phyloP scores from a whole-genome alignment of 225 moss, liverwort and hornwort species.

The Polytrichum formosum region DNA sequence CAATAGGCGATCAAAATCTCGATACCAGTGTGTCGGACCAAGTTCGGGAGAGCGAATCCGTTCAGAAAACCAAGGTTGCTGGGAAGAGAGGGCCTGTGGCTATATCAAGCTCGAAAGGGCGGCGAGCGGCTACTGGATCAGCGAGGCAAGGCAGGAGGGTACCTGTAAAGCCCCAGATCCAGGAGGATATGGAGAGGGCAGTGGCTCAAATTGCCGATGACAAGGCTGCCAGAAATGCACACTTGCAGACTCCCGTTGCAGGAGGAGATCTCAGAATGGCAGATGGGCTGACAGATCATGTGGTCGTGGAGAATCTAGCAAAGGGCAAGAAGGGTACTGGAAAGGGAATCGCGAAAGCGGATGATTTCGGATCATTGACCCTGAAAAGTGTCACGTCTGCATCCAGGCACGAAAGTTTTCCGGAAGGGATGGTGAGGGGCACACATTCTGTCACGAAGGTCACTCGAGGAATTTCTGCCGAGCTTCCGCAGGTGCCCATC shows the following conservation, averaged over 20 bases:
- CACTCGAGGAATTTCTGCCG: background rate
- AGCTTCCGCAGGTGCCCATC: slow-evolving; percentile 2
- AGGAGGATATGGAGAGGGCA: background rate
- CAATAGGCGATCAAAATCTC: background rate
- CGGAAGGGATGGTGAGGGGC: background rate
- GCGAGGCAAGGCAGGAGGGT: background rate
- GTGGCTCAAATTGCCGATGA: background rate
- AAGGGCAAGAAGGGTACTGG: slow-evolving; percentile 9
- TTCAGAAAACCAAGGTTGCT: background rate
- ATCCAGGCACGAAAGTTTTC: background rate
- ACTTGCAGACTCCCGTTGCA: background rate
- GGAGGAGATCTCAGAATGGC: background rate
- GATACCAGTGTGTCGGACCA: background rate
- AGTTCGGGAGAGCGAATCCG: background rate
- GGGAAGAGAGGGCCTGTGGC: background rate
- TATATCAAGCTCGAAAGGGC: background rate
- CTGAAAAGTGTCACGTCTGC: background rate
- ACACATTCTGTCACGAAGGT: background rate
- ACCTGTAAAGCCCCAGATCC: background rate
- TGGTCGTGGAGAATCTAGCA: background rate
- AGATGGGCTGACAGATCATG: background rate
- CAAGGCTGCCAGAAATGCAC: background rate
- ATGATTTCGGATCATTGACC: background rate
- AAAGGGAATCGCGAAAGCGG: background rate
- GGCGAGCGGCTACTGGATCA: background rate